phyloP scores from a whole-genome alignment of 2,329 filamentous ascomycete species.

The Fusarium succisae region DNA sequence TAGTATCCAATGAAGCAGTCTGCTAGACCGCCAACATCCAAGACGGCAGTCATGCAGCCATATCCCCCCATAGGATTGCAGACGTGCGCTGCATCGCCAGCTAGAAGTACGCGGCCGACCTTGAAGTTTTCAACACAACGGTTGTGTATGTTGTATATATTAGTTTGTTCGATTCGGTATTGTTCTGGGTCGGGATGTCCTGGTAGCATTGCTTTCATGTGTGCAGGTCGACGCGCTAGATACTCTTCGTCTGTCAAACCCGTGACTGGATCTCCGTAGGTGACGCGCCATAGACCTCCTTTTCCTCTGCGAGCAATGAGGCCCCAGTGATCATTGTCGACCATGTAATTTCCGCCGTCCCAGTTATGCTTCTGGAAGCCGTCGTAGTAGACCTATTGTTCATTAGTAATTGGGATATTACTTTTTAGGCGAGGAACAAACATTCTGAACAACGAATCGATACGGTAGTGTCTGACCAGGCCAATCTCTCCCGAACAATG shows the following conservation, averaged over 20 bases:
- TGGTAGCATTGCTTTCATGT: slow-evolving; percentile 4
- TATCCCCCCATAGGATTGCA: slow-evolving; percentile 8
- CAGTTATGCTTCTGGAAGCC: background rate
- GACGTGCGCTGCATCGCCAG: background rate
- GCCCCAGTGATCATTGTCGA: background rate
- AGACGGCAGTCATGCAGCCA: background rate
- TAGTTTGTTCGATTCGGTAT: background rate
- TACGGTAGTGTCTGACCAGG: background rate
- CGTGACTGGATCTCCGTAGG: background rate
- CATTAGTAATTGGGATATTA: background rate
- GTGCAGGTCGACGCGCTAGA: background rate
- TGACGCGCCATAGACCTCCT: background rate
- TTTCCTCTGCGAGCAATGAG: background rate
- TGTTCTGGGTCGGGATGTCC: background rate
- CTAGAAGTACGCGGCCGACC: background rate
- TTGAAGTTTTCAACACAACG: background rate
- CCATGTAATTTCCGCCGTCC: slow-evolving; percentile 6
- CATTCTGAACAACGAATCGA: slow-evolving; percentile 1
- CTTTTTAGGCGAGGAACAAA: fast-evolving
- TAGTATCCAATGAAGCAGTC: slow-evolving; percentile 4
- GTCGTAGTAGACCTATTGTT: background rate
- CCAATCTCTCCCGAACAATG: background rate
- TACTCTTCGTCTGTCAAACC: slow-evolving; percentile 3
- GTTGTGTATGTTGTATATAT: slow-evolving; percentile 5
- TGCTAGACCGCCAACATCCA: background rate